phyloP scores from a whole-genome alignment of 1,284 basidiomycete genomes.

The Somion occarium region DNA sequence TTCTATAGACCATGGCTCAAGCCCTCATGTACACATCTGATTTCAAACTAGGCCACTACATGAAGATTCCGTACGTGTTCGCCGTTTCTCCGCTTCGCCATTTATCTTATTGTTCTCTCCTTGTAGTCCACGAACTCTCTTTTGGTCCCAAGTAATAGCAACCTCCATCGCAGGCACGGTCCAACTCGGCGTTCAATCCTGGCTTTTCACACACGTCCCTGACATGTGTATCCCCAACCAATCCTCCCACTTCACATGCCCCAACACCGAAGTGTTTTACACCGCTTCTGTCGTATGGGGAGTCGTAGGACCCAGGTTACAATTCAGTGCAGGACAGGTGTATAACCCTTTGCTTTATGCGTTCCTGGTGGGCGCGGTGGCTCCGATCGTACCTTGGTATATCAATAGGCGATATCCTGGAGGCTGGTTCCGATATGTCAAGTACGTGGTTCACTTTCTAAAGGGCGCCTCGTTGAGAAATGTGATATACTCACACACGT shows the following conservation, averaged over 20 bases:
- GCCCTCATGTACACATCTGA: conserved; percentile 43
- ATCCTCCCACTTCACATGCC: conserved; percentile 36
- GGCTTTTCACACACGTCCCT: conserved; percentile 46
- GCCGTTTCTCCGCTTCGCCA: background rate
- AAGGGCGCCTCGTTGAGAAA: conserved; percentile 36
- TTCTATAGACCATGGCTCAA: conserved; percentile 43
- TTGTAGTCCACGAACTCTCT: conserved; percentile 38
- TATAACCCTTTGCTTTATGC: conserved; percentile 26
- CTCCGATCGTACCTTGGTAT: no score
- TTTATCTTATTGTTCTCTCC: background rate
- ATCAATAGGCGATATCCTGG: conserved; percentile 5
- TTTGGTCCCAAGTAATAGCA: conserved; percentile 44
- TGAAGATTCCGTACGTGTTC: conserved; percentile 38
- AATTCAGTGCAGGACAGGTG: conserved; percentile 37
- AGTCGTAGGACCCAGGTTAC: conserved; percentile 39
- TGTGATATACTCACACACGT: conserved; percentile 32
- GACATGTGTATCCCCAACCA: conserved; percentile 37
- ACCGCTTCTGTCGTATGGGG: conserved; percentile 45
- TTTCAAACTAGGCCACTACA: conserved; percentile 52
- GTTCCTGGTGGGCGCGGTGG: background rate
- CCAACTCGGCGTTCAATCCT: conserved; percentile 43
- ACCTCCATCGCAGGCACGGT: conserved; percentile 44
- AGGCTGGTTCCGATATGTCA: conserved; percentile 38
- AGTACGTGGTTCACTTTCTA: conserved; percentile 35
- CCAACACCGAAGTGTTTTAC: conserved; percentile 36